Conservation (phyloP, 202 grass and related monocot genomes). For the Schoenoplectus tabernaemontani region DNA sequence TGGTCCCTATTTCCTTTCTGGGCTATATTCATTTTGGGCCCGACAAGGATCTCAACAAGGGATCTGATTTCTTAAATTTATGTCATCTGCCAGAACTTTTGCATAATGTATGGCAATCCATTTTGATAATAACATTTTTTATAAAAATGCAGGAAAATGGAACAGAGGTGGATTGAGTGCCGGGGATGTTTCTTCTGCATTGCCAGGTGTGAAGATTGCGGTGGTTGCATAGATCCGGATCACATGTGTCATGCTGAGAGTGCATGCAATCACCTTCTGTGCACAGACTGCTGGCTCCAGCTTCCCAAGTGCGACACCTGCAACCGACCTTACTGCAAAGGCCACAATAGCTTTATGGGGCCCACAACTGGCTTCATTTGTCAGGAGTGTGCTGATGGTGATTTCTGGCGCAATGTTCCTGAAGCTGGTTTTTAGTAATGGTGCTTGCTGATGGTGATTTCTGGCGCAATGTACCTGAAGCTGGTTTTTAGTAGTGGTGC, state of each 20-base stretch:
- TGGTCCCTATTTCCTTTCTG: background rate
- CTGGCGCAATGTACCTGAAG: conserved; percentile 16
- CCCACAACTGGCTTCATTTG: conserved; percentile 11
- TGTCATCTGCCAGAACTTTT: conserved; percentile 15
- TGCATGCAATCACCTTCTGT: conserved; percentile 67
- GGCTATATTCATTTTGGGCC: conserved; percentile 1
- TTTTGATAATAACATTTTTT: conserved; percentile 9
- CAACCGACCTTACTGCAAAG: conserved; percentile 18
- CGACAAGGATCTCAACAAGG: conserved; percentile 1
- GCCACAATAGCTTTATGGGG: background rate
- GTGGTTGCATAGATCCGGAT: conserved; percentile 61
- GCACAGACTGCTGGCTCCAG: conserved; percentile 66
- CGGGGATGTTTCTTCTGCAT: conserved; percentile 74
- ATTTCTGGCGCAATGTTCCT: conserved; percentile 11
- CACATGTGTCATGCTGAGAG: conserved; percentile 34
- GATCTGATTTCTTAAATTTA: conserved; percentile 15
- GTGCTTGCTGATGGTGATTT: background rate
- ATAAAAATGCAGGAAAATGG: conserved; percentile 45
- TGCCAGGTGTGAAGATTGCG: conserved; percentile 78
- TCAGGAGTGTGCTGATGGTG: conserved; percentile 16
- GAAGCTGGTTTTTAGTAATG: conserved; percentile 18
- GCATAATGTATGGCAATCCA: background rate
- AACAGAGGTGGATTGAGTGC: conserved; percentile 27
- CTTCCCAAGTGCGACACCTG: conserved; percentile 41
- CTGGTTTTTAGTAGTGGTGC: conserved; percentile 2